A percentile compares a stretch with the other conserved stretches of the same genome.
phyloP scores from a whole-genome alignment of 2,329 filamentous ascomycete genomes.

The Apiospora kogelbergensis region DNA sequence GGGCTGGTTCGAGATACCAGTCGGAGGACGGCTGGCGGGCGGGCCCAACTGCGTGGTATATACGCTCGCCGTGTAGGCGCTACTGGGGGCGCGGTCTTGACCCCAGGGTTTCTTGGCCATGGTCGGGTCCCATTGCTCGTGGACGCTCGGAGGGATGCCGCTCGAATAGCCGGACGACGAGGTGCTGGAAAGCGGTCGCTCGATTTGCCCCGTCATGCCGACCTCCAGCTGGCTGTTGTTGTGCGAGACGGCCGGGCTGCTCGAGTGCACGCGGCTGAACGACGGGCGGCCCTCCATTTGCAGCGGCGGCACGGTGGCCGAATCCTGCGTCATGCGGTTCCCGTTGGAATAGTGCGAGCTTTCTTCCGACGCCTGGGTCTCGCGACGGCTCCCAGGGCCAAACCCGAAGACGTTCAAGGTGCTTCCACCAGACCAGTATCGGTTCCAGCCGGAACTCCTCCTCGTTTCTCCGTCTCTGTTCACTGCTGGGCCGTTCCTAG shows the following conservation, averaged over 20 bases:
- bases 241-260: slow-evolving; percentile 68
- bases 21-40: slow-evolving; percentile 28
- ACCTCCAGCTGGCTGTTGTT: slow-evolving; percentile 54
- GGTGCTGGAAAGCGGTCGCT: slow-evolving; percentile 53
- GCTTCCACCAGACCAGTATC: slow-evolving; percentile 75
- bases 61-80: slow-evolving; percentile 46
- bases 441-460: slow-evolving; percentile 73
- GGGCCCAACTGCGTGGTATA: slow-evolving; percentile 43
- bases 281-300: slow-evolving; percentile 62
- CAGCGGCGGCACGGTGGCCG: slow-evolving; percentile 69
- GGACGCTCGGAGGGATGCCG: slow-evolving; percentile 64
- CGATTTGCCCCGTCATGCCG: slow-evolving; percentile 61
- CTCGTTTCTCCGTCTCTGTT: slow-evolving; percentile 45
- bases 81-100: slow-evolving; percentile 50
- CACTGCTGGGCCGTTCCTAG: slow-evolving; percentile 34
- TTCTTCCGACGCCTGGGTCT: slow-evolving; percentile 53
- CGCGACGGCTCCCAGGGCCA: slow-evolving; percentile 46
- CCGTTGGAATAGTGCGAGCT: slow-evolving; percentile 57
- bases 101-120: slow-evolving; percentile 47
- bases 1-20: slow-evolving; percentile 47
- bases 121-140: slow-evolving; percentile 55
- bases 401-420: slow-evolving; percentile 65
- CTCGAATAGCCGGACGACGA: slow-evolving; percentile 61
- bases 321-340: slow-evolving; percentile 60
- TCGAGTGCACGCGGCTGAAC: slow-evolving; percentile 66